Percentiles rank a stretch among this genome's conserved stretches.
Conservation (phyloP, 768 basidiomycete genomes). For the Coprinopsis marcescibilis region DNA sequence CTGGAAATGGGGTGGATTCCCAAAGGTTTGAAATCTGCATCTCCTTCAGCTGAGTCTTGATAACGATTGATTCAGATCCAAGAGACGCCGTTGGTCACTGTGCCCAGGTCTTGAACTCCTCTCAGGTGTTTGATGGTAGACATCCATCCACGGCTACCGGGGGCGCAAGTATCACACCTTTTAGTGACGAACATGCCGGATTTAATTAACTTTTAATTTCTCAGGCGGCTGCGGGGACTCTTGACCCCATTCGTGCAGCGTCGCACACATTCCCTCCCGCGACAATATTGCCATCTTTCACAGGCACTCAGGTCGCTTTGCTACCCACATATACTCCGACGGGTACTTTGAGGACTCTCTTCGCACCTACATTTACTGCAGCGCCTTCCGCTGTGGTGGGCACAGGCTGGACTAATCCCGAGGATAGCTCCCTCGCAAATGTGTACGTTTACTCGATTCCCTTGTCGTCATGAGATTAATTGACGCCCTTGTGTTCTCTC, state of each 20-base stretch:
- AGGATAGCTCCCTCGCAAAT: slow-evolving; percentile 55
- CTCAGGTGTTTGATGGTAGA: slow-evolving; percentile 43
- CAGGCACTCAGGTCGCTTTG: slow-evolving; percentile 44
- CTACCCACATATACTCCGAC: slow-evolving; percentile 73
- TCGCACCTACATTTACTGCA: slow-evolving; percentile 56
- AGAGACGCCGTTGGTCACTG: slow-evolving; percentile 42
- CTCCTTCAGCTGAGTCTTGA: no score
- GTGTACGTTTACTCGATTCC: slow-evolving; percentile 31
- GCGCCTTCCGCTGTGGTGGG: slow-evolving; percentile 53
- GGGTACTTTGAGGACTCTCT: slow-evolving; percentile 55
- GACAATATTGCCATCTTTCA: slow-evolving; percentile 45
- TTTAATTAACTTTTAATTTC: slow-evolving; percentile 3
- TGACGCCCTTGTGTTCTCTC: slow-evolving; percentile 6
- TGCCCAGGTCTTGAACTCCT: slow-evolving; percentile 30
- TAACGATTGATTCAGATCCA: no score
- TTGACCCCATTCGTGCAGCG: slow-evolving; percentile 45
- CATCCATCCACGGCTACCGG: slow-evolving; percentile 69
- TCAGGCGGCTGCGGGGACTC: slow-evolving; percentile 51
- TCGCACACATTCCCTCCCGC: slow-evolving; percentile 62
- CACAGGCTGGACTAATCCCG: slow-evolving; percentile 68
- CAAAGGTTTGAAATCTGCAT: slow-evolving; percentile 33
- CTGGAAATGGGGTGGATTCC: slow-evolving; percentile 85
- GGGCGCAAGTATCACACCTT: slow-evolving; percentile 31
- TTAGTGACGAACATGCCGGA: background rate
- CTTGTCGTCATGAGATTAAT: background rate